Evolutionary conservation across 2,329 filamentous ascomycete species (phyloP).

Genomic region (Colletotrichum truncatum): DNA sequence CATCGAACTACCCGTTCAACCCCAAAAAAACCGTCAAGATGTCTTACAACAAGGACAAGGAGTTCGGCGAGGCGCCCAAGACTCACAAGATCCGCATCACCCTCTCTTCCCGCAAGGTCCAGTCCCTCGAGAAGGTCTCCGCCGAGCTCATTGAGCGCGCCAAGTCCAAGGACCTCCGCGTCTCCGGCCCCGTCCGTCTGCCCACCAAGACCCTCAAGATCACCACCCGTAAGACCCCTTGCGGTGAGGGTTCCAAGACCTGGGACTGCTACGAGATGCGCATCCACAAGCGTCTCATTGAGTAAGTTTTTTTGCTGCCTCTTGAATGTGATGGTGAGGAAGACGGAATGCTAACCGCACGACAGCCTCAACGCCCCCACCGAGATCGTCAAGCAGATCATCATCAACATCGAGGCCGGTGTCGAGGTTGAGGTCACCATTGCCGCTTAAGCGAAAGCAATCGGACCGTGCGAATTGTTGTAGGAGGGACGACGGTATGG

Average conservation of each 20-base stretch:
- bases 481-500: constrained; percentile 18
- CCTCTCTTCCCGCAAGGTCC: constrained; percentile 86
- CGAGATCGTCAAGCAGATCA: constrained; percentile 97
- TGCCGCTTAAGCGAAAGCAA: constrained; percentile 73
- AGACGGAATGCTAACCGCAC: constrained; percentile 17
- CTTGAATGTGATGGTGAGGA: background rate
- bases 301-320: constrained; percentile 64
- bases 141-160: constrained; percentile 98
- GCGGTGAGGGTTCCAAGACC: constrained; percentile 99
- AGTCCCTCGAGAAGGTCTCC: constrained; percentile 97
- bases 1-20: constrained; percentile 3
- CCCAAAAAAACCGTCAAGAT: constrained; percentile 63
- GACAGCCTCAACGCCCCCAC: constrained; percentile 90
- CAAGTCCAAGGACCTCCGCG: constrained; percentile 96
- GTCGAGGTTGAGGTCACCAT: constrained; percentile 95
- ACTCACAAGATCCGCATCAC: constrained; percentile 96
- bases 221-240: constrained; percentile 98
- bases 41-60: constrained; percentile 98
- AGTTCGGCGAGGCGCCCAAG: constrained; percentile 91
- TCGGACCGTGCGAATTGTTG: background rate
- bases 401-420: constrained; percentile 94
- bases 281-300: constrained; percentile 98
- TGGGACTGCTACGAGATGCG: constrained; percentile 99
- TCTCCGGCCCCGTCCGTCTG: constrained; percentile 91
- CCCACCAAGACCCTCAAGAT: constrained; percentile 97